Base-by-base conservation (phyloP, 345 rosid genomes). In the Fremontodendron californicum region DNA sequence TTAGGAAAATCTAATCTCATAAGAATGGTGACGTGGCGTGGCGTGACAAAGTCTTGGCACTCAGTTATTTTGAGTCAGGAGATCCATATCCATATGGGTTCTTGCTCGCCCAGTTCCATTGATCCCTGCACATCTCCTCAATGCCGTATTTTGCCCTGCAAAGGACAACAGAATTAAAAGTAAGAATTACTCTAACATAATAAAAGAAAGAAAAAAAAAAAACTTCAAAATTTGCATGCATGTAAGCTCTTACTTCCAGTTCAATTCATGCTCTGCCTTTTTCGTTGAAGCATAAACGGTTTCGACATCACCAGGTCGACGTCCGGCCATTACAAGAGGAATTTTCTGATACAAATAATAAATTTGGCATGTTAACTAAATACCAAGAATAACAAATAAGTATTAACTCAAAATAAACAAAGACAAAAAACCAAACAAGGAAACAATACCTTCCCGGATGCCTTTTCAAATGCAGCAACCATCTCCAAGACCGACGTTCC, bases 401-500 rank as follows among this genome's bases (percentile, higher is more conserved):
- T 21, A 6, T 33, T 46, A 9, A 15, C 49, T 43, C 58, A 18
- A 9, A 62, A 43, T 43, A 13, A 2, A 31, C 9, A 10, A 19
- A 74, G 42, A 43, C 29, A 3, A 23, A 8, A 8, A 16, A 74
- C 29, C 0, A 39, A 52, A 73, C 63, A 23, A 37, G 69, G 64
- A 27, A 61, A 61, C 25, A 11, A 48, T 79, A 96, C 99, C 98
- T 91, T 91, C 37, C 94, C 94, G 21, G 96, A 93, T 21, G 94
- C 97, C 86, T 92, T 96, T 72, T 93, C 98, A 68, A 93, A 96
- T 21, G 97, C 96, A 27, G 87, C 78, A 71, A 96, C 99, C 98
- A 96, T 96, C 88, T 93, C 97, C 77, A 96, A 83, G 64, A 96
- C 99, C 3, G 99, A 96, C 78, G 98, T 93, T 80, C 99, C 99